A percentile compares a stretch with the other conserved stretches of the same genome.
These are phyloP conservation scores for Psilocybe cyanescens DNA, from an alignment of 768 basidiomycete genomes.

Conservation along the genomic window DNA sequence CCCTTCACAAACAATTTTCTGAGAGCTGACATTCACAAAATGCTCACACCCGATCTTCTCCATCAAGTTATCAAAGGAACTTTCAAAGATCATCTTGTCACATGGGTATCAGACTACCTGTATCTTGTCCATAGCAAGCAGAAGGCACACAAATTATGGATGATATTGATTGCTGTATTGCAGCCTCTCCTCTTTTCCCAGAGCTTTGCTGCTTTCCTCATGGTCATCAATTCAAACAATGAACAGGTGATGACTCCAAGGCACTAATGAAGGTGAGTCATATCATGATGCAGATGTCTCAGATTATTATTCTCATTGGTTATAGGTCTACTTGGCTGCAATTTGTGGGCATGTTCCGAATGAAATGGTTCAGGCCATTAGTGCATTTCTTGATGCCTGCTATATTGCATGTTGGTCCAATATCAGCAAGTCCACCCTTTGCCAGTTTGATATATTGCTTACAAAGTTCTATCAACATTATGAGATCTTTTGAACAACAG, in stretches of 20 bases:
- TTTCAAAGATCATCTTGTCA: constrained; percentile 46
- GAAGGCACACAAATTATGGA: constrained; percentile 28
- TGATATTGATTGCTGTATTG: constrained; percentile 35
- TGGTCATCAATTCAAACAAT: constrained; percentile 34
- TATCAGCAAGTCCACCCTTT: constrained; percentile 9
- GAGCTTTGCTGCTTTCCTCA: constrained; percentile 28
- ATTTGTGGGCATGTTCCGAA: constrained; percentile 20
- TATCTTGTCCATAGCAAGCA: constrained; percentile 14
- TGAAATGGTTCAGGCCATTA: constrained; percentile 21
- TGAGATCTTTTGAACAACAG: constrained; percentile 28
- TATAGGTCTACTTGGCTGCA: constrained; percentile 25
- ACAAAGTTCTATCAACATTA: constrained; percentile 30
- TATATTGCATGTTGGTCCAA: constrained; percentile 28
- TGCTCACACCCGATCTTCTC: constrained; percentile 36
- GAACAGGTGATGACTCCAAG: constrained; percentile 42
- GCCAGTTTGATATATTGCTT: constrained; percentile 2
- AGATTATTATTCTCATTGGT: neutral
- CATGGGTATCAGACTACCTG: constrained; percentile 38
- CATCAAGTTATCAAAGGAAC: constrained; percentile 46
- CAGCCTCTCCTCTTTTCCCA: constrained; percentile 24
- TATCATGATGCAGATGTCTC: neutral
- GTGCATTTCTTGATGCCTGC: constrained; percentile 36
- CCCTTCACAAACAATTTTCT: constrained; percentile 33
- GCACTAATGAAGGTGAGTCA: constrained; percentile 37
- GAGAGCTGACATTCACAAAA: constrained; percentile 36